phyloP scores from a whole-genome alignment of 2,329 filamentous ascomycete genomes.

The Colletotrichum aenigma region DNA sequence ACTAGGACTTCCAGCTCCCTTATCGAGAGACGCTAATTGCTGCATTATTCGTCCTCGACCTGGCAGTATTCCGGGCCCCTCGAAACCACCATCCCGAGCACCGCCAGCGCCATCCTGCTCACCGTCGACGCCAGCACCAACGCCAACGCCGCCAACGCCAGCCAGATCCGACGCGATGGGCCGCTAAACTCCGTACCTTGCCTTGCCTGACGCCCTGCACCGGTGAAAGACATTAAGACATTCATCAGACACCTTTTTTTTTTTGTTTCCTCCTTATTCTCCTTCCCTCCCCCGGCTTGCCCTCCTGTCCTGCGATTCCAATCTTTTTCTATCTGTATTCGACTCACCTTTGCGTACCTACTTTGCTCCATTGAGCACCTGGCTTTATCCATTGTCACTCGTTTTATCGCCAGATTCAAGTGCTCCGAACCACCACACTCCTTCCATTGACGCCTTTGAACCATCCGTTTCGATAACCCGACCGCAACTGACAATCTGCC shows the following conservation, averaged over 20 bases:
- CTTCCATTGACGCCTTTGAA: neutral
- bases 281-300: neutral
- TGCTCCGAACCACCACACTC: neutral
- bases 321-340: neutral
- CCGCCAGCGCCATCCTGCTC: neutral
- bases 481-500: neutral
- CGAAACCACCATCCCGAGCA: neutral
- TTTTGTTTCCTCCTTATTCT: neutral
- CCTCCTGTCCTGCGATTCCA: neutral
- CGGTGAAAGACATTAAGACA: neutral
- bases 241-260: neutral
- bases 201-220: neutral
- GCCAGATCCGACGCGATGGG: conserved; percentile 1
- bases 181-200: neutral
- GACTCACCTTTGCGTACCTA: neutral
- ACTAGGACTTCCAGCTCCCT: neutral
- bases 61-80: neutral
- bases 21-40: neutral
- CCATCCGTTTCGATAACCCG: neutral
- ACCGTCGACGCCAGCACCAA: neutral
- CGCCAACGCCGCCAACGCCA: neutral
- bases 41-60: neutral
- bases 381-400: neutral
- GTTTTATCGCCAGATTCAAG: neutral
- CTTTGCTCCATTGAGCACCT: neutral